Percentiles rank a stretch among this genome's conserved stretches.
These are phyloP conservation scores for Cytospora mali DNA, from an alignment of 2,329 filamentous ascomycete species.

Conservation along the genomic window DNA sequence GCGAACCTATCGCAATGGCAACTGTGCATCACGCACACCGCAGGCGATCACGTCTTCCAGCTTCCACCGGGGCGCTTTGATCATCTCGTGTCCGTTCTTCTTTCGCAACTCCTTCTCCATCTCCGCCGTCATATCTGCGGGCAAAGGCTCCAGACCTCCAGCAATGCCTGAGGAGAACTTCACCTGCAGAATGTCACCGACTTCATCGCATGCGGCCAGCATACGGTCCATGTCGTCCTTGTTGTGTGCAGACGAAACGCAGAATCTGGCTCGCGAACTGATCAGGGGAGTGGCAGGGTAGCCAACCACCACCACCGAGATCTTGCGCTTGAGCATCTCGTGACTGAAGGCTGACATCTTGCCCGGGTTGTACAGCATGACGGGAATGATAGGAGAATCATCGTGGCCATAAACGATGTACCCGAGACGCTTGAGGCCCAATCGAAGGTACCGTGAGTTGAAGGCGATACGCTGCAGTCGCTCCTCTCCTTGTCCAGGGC, in stretches of 20 bases:
- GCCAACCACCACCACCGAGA: slow-evolving; percentile 94
- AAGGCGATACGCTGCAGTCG: slow-evolving; percentile 94
- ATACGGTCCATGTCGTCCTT: slow-evolving; percentile 96
- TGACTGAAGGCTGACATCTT: slow-evolving; percentile 99
- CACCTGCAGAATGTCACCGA: slow-evolving; percentile 88
- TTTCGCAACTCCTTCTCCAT: slow-evolving; percentile 70
- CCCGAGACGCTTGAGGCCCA: slow-evolving; percentile 93
- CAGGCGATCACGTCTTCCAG: slow-evolving; percentile 79
- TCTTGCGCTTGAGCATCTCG: slow-evolving; percentile 97
- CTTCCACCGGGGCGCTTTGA: slow-evolving; percentile 78
- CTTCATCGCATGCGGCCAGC: slow-evolving; percentile 85
- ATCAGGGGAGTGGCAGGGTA: slow-evolving; percentile 96
- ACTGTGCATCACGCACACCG: slow-evolving; percentile 76
- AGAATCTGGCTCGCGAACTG: slow-evolving; percentile 93
- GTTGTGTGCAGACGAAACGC: slow-evolving; percentile 92
- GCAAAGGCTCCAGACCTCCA: slow-evolving; percentile 78
- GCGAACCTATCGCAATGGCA: slow-evolving; percentile 61
- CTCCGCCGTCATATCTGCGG: slow-evolving; percentile 70
- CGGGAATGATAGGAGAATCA: slow-evolving; percentile 93
- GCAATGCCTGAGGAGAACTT: slow-evolving; percentile 98
- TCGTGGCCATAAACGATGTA: slow-evolving; percentile 98
- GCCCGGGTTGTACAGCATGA: slow-evolving; percentile 95
- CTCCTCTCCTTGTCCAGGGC: slow-evolving; percentile 91
- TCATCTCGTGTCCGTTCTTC: slow-evolving; percentile 66
- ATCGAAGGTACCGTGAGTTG: slow-evolving; percentile 97